Base-by-base conservation (phyloP, 306 rosid genomes). In the Pueraria montana region DNA sequence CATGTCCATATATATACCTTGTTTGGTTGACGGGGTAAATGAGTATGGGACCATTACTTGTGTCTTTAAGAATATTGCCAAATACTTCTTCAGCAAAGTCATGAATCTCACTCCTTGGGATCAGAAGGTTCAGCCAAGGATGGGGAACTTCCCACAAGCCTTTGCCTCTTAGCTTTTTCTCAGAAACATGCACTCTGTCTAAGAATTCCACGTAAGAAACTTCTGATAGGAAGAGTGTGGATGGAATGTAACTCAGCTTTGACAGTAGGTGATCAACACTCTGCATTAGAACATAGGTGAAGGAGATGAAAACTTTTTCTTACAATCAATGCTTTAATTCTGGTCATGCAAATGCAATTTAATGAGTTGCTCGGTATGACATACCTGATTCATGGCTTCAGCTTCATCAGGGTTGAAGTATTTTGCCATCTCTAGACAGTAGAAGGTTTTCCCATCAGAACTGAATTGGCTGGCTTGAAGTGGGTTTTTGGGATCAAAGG, bases 61-160 rank as follows among this genome's bases (percentile, higher is more conserved):
- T 81, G 82, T 91, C 88, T 73, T 55, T 79, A 27, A 94, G 95
- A 77, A 92, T 92, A 58, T 92, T 90, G 78, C 97, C 94, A 75
- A 96, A 94, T 34, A 94, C 97, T 70, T 74, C 85, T 79, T 87
- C 63, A 74, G 91, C 88, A 71, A 94, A 94, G 55, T 74, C 83
- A 52, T 86, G 89, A 81, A 94, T 91, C 83, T 86, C 87, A 87
- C 90, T 90, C 56, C 83, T 91, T 16, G 97, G 98, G 64, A 96
- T 71, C 8, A 96, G 83, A 59, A 96, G 89, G 87, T 96, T 96
- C 81, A 96, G 81, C 99, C 99, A 96, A 21, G 99, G 99, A 72
- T 94, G 99, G 59, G 97, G 98, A 87, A 96, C 88, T 55, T 96
- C 97, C 98, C 95, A 94, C 53, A 94, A 84, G 38, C 94, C 97